Conservation (phyloP, 2,329 filamentous ascomycete species). For the Colletotrichum tropicale region DNA sequence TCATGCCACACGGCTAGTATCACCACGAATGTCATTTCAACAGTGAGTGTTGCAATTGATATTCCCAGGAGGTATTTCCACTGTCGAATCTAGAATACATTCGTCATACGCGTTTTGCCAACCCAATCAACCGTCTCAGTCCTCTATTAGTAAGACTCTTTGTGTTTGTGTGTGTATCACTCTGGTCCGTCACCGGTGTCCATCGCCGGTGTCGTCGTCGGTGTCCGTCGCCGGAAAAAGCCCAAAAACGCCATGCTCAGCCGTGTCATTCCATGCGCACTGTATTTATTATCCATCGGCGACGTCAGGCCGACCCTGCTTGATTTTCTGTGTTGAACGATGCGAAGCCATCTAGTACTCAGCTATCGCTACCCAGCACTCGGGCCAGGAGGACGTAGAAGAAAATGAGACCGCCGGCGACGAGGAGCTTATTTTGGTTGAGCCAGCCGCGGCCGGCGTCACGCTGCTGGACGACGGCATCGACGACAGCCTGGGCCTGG, state of each 20-base stretch:
- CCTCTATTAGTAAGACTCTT: slow-evolving; percentile 14
- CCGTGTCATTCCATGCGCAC: slow-evolving; percentile 9
- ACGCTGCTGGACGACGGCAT: slow-evolving; percentile 75
- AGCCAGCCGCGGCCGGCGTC: slow-evolving; percentile 86
- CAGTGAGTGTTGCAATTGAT: background rate
- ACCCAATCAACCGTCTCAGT: slow-evolving; percentile 3
- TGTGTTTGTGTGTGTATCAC: background rate
- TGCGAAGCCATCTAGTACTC: background rate
- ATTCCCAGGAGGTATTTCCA: background rate
- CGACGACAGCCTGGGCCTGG: slow-evolving; percentile 75
- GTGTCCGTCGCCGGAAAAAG: slow-evolving; percentile 1
- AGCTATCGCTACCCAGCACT: slow-evolving; percentile 60
- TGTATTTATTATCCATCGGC: background rate
- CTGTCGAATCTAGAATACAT: slow-evolving; percentile 8
- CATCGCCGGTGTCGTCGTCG: background rate
- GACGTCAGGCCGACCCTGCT: background rate
- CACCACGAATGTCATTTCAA: background rate
- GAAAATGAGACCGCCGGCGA: slow-evolving; percentile 74
- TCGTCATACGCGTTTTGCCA: slow-evolving; percentile 6
- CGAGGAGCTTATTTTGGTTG: slow-evolving; percentile 76
- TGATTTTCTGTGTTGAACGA: background rate
- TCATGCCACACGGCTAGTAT: background rate
- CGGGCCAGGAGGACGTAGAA: slow-evolving; percentile 84
- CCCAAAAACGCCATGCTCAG: slow-evolving; percentile 22
- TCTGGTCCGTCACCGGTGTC: background rate